Percentiles rank a stretch among this genome's conserved stretches.
phyloP scores from a whole-genome alignment of 805 yeast species.

The Zygoascus ofunaensis region DNA sequence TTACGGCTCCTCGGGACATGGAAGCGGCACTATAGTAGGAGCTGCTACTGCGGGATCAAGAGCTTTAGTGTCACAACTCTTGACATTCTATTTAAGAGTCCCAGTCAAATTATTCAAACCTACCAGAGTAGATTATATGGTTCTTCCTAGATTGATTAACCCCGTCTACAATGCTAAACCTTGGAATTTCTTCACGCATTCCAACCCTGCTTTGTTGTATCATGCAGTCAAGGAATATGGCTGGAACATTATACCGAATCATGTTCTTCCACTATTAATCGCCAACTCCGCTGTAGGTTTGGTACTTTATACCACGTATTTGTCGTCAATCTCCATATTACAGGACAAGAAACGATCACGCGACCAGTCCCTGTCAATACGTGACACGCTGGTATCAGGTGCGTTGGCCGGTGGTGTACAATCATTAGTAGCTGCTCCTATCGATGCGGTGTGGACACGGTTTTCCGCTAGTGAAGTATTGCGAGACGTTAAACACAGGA shows the following conservation, averaged over 20 bases:
- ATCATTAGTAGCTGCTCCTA: slow-evolving; percentile 86
- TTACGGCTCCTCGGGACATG: neutral
- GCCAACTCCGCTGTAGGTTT: slow-evolving; percentile 85
- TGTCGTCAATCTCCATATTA: slow-evolving; percentile 31
- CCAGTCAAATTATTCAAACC: slow-evolving; percentile 83
- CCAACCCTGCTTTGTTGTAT: slow-evolving; percentile 59
- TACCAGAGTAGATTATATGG: slow-evolving; percentile 73
- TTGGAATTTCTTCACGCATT: slow-evolving; percentile 52
- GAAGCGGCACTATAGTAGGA: slow-evolving; percentile 43
- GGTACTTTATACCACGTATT: slow-evolving; percentile 74
- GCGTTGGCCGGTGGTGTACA: slow-evolving; percentile 79
- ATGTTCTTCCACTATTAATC: slow-evolving; percentile 75
- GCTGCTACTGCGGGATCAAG: slow-evolving; percentile 79
- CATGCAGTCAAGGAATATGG: slow-evolving; percentile 70
- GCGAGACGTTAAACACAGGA: slow-evolving; percentile 49
- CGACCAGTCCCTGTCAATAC: slow-evolving; percentile 37
- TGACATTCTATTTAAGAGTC: slow-evolving; percentile 70
- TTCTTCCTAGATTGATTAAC: slow-evolving; percentile 28
- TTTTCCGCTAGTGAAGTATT: slow-evolving; percentile 68
- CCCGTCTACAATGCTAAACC: slow-evolving; percentile 27
- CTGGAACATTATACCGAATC: slow-evolving; percentile 79
- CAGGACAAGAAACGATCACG: slow-evolving; percentile 10
- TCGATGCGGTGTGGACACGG: slow-evolving; percentile 82
- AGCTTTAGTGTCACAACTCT: slow-evolving; percentile 70
- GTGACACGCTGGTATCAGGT: slow-evolving; percentile 59